Evolutionary conservation across 805 yeast species (phyloP), one percentile per base, ranked within the genome.

Genomic region (Wickerhamiella bombiphila): DNA sequence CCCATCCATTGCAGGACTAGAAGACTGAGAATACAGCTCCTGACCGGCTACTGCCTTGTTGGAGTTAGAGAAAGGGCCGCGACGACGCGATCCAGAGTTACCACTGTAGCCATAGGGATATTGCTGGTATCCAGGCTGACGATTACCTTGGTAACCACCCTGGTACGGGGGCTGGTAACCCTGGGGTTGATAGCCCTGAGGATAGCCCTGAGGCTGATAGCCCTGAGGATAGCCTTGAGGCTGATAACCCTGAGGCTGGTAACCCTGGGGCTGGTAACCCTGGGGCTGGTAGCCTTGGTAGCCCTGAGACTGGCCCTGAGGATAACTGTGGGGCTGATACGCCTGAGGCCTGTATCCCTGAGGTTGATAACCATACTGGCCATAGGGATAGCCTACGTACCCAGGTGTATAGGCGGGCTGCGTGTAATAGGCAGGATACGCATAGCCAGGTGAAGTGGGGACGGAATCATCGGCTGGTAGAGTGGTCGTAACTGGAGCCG

Each of bases 391-490:
- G 8, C 26, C 26, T 22, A 17, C 30, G 15, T 28, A 28, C 5
- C 30, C 30, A 28, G 30, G n/a, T n/a, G n/a, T n/a, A n/a, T n/a
- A n/a, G n/a, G n/a, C n/a, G n/a, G n/a, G n/a, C n/a, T n/a, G n/a
- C n/a, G n/a, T n/a, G n/a, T n/a, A n/a, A n/a, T n/a, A n/a, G n/a
- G n/a, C 13, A 28, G 30, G 30, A 28, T 28, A 28, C 6, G 15
- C 30, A 13, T 28, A 8, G 5, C 30, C 30, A 28, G 5, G 17
- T 14, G 30, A 7, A 8, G 13, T 6, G 15, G 13, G 17, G 30
- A 17, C 30, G 30, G 30, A 17, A 13, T 28, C 5, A 28, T 17
- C 30, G n/a, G 30, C 30, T n/a, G 30, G 30, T n/a, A n/a, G 15
- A 28, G 13, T 17, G n/a, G n/a, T n/a, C n/a, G n/a, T n/a, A n/a